Percentiles rank a stretch among this genome's conserved stretches.
These are phyloP conservation scores for Kazachstania bromeliacearum DNA, from an alignment of 805 yeast species.

Conservation along the genomic window DNA sequence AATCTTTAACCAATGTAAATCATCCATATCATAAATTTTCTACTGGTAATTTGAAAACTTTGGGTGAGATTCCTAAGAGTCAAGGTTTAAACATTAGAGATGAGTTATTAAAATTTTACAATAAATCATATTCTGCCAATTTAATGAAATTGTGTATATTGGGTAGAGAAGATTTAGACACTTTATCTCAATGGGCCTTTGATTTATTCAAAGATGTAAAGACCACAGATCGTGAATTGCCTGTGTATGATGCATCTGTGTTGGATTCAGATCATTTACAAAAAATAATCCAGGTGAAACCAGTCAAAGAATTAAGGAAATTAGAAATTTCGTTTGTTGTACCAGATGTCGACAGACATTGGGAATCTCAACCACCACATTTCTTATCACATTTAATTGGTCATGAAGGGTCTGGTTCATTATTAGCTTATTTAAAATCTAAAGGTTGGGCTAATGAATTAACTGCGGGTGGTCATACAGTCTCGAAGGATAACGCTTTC, in stretches of 20 bases:
- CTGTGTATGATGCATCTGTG: slow-evolving; percentile 35
- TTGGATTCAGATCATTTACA: slow-evolving; percentile 41
- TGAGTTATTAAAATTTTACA: slow-evolving; percentile 67
- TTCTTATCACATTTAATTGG: slow-evolving; percentile 79
- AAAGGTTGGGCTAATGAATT: slow-evolving; percentile 74
- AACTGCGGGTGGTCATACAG: slow-evolving; percentile 60
- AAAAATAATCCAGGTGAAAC: slow-evolving; percentile 55
- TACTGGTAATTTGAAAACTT: slow-evolving; percentile 76
- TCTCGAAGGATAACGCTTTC: slow-evolving; percentile 56
- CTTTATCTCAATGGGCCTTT: slow-evolving; percentile 60
- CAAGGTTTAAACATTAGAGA: slow-evolving; percentile 69
- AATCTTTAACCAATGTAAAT: slow-evolving; percentile 54
- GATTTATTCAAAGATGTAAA: slow-evolving; percentile 52
- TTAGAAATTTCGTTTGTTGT: slow-evolving; percentile 60
- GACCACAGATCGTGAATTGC: slow-evolving; percentile 22
- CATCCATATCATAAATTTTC: slow-evolving; percentile 87
- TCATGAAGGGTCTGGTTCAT: slow-evolving; percentile 85
- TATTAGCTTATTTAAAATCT: slow-evolving; percentile 57
- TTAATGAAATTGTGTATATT: slow-evolving; percentile 79
- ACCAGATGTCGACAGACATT: slow-evolving; percentile 64
- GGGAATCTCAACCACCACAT: slow-evolving; percentile 61
- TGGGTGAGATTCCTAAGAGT: slow-evolving; percentile 53
- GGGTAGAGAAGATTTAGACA: slow-evolving; percentile 71
- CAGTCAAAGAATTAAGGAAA: slow-evolving; percentile 70
- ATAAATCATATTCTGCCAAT: slow-evolving; percentile 68